Evolutionary conservation across 371 early-diverging fungal species (phyloP), one percentile per base, ranked within the genome.

Genomic region (Mucor racemosus): DNA sequence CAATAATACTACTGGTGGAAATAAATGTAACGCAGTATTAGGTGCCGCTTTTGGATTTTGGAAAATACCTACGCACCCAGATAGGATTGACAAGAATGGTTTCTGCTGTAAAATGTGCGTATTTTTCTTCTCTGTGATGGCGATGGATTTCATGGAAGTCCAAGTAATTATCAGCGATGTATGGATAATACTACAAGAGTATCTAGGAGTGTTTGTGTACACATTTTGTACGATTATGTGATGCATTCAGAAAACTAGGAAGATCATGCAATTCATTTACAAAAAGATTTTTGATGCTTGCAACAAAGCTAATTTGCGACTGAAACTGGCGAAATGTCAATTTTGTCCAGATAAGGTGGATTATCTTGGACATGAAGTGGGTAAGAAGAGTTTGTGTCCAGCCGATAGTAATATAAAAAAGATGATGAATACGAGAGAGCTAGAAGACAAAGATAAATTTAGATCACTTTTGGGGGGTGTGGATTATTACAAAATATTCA

Each of bases 191-290:
- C 33, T 74, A 21, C 50, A 31, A 5, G 53, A 36, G 5, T 69
- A 48, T 54, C 46, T 74, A 7, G 74, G 76, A 7, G 53, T 57
- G 10, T 80, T 72, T 36, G 71, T 80, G 0, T 62, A 69, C 13
- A 61, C 83, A 0, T 86, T 83, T 57, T 87, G 3, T 86, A 86
- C 56, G 84, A 87, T 67, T 76, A 85, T 26, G 60, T 84, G 0
- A 62, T 85, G 11, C 85, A 66, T 57, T 76, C 76, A 10, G 13
- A 35, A 3, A 69, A 62, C 0, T 35, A 36, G 17, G 75, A 78
- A 17, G 73, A 79, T 17, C 85, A 86, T 65, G 4, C 72, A 0
- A 13, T 60, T 2, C 80, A 82, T 50, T 26, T 86, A 0, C 31
- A 63, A 33, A 33, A 0, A 14, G 40, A 68, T 87, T 0, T 75